Conservation (phyloP, 2,329 filamentous ascomycete genomes). For the Dryadomyces quercivorus region DNA sequence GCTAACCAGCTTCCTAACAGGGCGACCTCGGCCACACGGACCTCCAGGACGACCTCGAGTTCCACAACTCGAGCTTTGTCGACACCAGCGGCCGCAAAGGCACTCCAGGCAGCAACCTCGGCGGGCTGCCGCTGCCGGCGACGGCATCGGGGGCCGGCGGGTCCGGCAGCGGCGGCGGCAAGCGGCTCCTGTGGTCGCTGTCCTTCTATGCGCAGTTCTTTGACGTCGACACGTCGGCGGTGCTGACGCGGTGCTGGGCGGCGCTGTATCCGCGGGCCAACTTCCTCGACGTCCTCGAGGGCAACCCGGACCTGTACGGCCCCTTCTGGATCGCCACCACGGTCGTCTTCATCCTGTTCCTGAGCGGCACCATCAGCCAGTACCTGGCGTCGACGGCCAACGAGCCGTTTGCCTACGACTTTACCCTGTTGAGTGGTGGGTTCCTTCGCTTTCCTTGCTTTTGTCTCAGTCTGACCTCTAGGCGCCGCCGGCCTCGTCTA, state of each 20-base stretch:
- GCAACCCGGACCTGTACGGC: conserved; percentile 92
- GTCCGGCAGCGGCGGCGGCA: conserved; percentile 32
- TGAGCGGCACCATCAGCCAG: conserved; percentile 89
- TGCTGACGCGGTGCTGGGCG: conserved; percentile 74
- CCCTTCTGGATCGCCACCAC: conserved; percentile 99
- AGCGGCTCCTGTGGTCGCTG: conserved; percentile 85
- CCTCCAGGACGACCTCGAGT: conserved; percentile 97
- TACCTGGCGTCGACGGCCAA: conserved; percentile 62
- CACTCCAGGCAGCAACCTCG: conserved; percentile 25
- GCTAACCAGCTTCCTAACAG: conserved; percentile 41
- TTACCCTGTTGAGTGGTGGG: conserved; percentile 70
- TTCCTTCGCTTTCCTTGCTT: conserved; percentile 9
- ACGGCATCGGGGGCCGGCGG: background rate
- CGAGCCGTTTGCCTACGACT: conserved; percentile 80
- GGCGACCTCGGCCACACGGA: conserved; percentile 97
- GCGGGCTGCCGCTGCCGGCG: conserved; percentile 34
- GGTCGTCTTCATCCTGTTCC: conserved; percentile 86
- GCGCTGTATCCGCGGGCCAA: conserved; percentile 85
- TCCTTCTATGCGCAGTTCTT: conserved; percentile 97
- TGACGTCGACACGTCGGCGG: conserved; percentile 88
- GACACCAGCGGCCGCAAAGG: conserved; percentile 40
- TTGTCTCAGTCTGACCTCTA: conserved; percentile 18
- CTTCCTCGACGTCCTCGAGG: conserved; percentile 94
- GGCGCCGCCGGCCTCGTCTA: conserved; percentile 86
- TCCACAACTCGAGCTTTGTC: conserved; percentile 84